Base-by-base conservation (phyloP, 148 eudicot species). In the Nepenthes gracilis region DNA sequence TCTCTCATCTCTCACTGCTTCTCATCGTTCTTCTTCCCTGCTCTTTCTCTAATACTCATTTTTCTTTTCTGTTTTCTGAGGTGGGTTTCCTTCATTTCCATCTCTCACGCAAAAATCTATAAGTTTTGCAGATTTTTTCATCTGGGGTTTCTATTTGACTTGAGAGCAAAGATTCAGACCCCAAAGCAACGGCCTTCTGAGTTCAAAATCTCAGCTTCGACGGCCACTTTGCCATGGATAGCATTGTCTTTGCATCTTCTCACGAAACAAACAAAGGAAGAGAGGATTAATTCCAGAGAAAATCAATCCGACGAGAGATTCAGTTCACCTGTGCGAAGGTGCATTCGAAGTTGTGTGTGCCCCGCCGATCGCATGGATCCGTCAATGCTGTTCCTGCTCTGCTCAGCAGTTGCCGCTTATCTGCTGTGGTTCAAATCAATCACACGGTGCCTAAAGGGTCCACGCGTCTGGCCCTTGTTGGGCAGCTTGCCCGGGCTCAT, bases 401-500 rank as follows among this genome's bases (percentile, higher is more conserved):
- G 80, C 33, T 65, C 85, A 0, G 32, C 78, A 12, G 57, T 76
- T 0, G 68, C 77, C 2, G 76, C 74, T n/a, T 90, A 90, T 33
- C 35, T 77, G 50, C 54, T 87, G 11, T 90, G 97, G 97, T 90
- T 85, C 80, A 74, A 66, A 47, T 70, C 80, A 11, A 58, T 79
- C 32, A 60, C 70, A 13, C 72, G 83, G 37, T 67, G 78, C 5
- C 43, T 90, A 35, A 73, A 59, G 6, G 97, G 97, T 35, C 96
- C 97, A 60, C 78, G 80, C 47, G 75, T 87, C 23, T 91, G 97
- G 97, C 97, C 97, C 35, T 0, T 91, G 32, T 45, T 91, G 59
- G 97, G 97, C 8, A 85, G 93, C 45, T 72, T 91, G 3, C 97
- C 97, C 6, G 93, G 86, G 5, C 67, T 91, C 8, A 79, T 91